Base-by-base conservation (phyloP, 2,329 filamentous ascomycete species). In the Aureobasidium sp. region DNA sequence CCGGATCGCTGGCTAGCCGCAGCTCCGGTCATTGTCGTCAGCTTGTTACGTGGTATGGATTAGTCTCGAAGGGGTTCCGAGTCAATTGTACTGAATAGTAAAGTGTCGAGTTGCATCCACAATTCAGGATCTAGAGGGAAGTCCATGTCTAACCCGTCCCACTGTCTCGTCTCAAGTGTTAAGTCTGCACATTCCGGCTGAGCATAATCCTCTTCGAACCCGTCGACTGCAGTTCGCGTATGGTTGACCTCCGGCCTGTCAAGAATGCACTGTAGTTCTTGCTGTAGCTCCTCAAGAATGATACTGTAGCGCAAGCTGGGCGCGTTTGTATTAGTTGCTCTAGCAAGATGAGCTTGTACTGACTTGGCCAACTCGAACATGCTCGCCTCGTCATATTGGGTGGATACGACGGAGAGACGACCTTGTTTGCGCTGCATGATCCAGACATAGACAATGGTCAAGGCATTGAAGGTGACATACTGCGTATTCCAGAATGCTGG, bases 241-340 rank as follows among this genome's bases (percentile, higher is more conserved):
- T 7, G n/a, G 16, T 8, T 15, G 8, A 10, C 5, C 10, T 50
- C 48, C 9, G 16, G 32, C 5, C 48, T 50, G 1, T 8, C 8
- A 3, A 50, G n/a, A 1, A 50, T 25, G n/a, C 30, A 50, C 7
- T 16, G n/a, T 7, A 50, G 30, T 39, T 62, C 54, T n/a, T 48
- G 48, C 9, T 50, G 61, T 3, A 62, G 54, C 13, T 57, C 61
- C 16, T 62, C 54, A n/a, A 62, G 37, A 15, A 62, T 50, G n/a
- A 62, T 48, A 25, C 61, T 57, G 29, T 62, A 62, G 34, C 34
- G 53, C 21, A 36, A 53, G 39, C 34, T 45, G 21, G 49, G 27
- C 32, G 53, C 32, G 7, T 59, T 47, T n/a, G 48, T 8, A 21
- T 48, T 30, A 15, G 55, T 49, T 2, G 61, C 61, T 27, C 58